A percentile compares a stretch with the other conserved stretches of the same genome.
Conservation (phyloP, 106 monocot genomes). For the Triglochin maritima region DNA sequence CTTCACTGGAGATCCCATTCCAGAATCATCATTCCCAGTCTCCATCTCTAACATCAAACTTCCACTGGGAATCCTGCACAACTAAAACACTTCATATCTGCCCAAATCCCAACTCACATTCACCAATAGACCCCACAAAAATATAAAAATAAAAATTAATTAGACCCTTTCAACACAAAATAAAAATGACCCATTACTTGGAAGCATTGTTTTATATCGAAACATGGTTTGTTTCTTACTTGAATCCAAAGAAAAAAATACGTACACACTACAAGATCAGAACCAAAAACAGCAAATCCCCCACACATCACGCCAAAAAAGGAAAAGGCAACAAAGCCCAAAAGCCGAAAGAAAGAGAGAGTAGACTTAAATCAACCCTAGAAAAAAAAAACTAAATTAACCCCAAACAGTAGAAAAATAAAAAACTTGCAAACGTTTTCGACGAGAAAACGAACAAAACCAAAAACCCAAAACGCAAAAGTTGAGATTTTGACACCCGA, state of each 20-base stretch:
- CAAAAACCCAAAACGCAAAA: neutral
- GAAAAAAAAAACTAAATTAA: neutral
- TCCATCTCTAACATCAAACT: neutral
- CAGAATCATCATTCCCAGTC: slow-evolving; percentile 10
- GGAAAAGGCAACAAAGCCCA: neutral
- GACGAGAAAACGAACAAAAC: no score
- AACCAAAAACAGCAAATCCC: neutral
- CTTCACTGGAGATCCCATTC: slow-evolving; percentile 15
- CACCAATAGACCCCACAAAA: neutral
- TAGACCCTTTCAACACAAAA: no score
- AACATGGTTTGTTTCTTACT: neutral
- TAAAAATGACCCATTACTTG: no score
- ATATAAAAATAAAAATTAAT: no score
- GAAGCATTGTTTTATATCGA: no score
- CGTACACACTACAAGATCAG: neutral
- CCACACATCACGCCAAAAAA: neutral
- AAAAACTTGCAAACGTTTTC: no score
- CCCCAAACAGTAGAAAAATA: no score
- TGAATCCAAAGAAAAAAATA: slow-evolving; percentile 3
- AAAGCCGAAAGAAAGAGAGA: neutral
- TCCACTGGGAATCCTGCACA: neutral
- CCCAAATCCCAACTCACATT: neutral
- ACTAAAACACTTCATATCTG: neutral
- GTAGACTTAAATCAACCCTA: neutral
- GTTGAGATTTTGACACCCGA: no score